Conservation (phyloP, 2,329 filamentous ascomycete genomes). For the Lasiodiplodia hormozganensis region DNA sequence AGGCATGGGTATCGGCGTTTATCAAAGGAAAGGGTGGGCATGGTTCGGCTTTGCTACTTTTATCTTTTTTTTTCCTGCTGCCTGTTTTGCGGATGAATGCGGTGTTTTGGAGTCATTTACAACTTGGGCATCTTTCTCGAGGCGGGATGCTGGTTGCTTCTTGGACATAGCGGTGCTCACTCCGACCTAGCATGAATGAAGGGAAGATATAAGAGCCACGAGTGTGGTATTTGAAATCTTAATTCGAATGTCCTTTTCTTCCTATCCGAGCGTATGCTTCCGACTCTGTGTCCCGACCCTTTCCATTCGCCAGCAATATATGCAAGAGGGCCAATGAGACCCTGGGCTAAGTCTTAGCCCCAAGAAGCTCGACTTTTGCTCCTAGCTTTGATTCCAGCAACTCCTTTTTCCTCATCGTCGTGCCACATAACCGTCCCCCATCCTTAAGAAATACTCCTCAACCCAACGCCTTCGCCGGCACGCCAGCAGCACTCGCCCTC, state of each 20-base stretch:
- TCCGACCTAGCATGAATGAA: neutral
- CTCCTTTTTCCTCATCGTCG: neutral
- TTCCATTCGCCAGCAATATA: neutral
- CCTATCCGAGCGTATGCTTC: neutral
- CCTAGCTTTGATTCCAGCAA: neutral
- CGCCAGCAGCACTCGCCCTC: neutral
- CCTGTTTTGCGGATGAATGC: neutral
- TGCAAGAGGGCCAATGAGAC: neutral
- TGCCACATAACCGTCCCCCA: neutral
- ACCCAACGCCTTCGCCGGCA: neutral
- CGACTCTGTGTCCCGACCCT: neutral
- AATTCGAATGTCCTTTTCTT: neutral
- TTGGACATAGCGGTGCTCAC: conserved; percentile 1
- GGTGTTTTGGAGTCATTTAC: neutral
- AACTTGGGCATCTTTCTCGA: neutral
- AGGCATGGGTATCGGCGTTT: conserved; percentile 21
- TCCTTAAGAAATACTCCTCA: neutral
- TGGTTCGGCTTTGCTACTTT: neutral
- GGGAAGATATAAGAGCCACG: conserved; percentile 12
- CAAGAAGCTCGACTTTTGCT: neutral
- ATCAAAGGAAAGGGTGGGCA: neutral
- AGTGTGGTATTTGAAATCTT: neutral
- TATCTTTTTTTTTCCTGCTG: neutral
- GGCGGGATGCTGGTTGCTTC: neutral
- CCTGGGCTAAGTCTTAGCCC: neutral